Evolutionary conservation across 1,284 basidiomycete genomes (phyloP), one percentile per base, ranked within the genome.

Genomic region (Earliella scabrosa): DNA sequence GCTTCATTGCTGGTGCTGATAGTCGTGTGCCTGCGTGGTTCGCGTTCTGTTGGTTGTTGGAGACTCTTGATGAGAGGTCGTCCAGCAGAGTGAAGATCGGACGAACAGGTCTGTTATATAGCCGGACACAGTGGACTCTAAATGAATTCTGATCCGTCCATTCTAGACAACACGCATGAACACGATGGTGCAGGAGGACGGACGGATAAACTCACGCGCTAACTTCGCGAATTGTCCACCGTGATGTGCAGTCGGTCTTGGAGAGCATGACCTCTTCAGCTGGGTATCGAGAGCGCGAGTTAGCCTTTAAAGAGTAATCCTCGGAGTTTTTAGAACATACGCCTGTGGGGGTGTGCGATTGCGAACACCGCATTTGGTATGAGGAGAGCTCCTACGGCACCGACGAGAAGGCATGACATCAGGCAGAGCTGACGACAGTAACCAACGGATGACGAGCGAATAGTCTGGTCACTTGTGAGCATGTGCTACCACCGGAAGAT

Each of bases 191-290:
- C 35, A 20, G 36, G 26, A 36, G 34, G n/a, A 32, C 5, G 39
- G 3, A 26, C 60, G 57, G 60, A 54, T 44, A 57, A 62, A 59
- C 56, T 36, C 36, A 49, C 57, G 60, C 57, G 6, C 29, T 49
- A 53, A 56, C 45, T 47, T 59, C 60, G 60, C 60, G 24, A 16
- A n/a, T 18, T n/a, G 36, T 8, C 16, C 14, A 16, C 13, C n/a
- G 32, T 34, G 11, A 16, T 3, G 11, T 10, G 13, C 45, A 23
- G 5, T 44, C 23, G 3, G 23, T 4, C 11, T 24, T 8, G 11
- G 21, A 24, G 39, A 11, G 21, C 39, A 41, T 41, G 39, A 41
- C 39, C 39, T 13, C 3, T 5, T 11, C 21, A 41, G 21, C 8
- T 24, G 39, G 20, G n/a, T 11, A 11, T 2, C 10, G 39, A 41